These are phyloP conservation scores for Quercus bicolor DNA, from an alignment of 306 rosid genomes.

Conservation along the genomic window DNA sequence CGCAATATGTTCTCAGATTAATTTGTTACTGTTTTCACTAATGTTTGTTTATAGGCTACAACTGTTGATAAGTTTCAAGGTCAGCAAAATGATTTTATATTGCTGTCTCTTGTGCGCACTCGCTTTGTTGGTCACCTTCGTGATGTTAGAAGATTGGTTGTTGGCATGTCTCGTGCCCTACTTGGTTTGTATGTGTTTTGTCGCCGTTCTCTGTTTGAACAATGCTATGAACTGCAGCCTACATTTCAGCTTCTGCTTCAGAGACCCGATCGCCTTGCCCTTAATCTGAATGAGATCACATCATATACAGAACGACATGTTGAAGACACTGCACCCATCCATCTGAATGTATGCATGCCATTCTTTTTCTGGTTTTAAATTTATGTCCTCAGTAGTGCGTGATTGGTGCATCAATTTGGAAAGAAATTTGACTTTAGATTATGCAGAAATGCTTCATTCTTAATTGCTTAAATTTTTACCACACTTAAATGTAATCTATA, in stretches of 20 bases:
- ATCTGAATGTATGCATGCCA: slow-evolving; percentile 55
- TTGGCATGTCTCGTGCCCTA: slow-evolving; percentile 98
- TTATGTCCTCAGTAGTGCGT: neutral
- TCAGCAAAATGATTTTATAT: slow-evolving; percentile 94
- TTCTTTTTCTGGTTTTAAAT: neutral
- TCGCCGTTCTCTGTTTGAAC: slow-evolving; percentile 81
- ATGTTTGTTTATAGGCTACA: slow-evolving; percentile 52
- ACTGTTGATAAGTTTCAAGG: slow-evolving; percentile 99
- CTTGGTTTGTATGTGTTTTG: slow-evolving; percentile 91
- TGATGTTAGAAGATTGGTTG: slow-evolving; percentile 96
- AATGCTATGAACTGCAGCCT: slow-evolving; percentile 94
- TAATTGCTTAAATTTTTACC: too few relatives aligned
- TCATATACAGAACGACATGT: slow-evolving; percentile 60
- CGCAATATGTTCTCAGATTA: neutral
- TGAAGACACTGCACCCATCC: slow-evolving; percentile 60
- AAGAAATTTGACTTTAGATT: neutral
- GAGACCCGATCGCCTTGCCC: slow-evolving; percentile 81
- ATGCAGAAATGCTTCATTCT: neutral
- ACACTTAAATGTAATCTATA: too few relatives aligned
- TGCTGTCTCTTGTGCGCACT: slow-evolving; percentile 91
- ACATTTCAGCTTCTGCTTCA: slow-evolving; percentile 84
- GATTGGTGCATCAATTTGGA: neutral
- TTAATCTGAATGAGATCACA: slow-evolving; percentile 63
- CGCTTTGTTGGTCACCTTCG: slow-evolving; percentile 95
- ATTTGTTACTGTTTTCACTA: too few relatives aligned